Percentiles rank a stretch among this genome's conserved stretches.
Evolutionary conservation across 2,329 filamentous ascomycete species (phyloP).

Genomic region (Cryphonectria parasitica): DNA sequence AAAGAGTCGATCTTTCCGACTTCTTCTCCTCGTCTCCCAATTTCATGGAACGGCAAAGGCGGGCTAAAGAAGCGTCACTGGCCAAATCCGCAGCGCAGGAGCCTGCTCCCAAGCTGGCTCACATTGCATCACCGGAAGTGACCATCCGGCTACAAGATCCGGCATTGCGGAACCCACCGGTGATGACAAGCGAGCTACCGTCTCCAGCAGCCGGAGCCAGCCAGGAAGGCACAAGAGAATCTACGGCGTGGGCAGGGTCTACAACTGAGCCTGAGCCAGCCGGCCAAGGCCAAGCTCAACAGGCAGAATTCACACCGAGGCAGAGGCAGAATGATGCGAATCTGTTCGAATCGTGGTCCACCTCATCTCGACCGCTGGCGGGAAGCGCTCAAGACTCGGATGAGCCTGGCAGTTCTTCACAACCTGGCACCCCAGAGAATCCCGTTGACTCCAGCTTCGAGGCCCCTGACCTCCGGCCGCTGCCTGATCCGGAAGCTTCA

Average conservation of each 20-base stretch:
- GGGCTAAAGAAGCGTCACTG: constrained; percentile 21
- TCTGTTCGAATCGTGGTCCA: constrained; percentile 24
- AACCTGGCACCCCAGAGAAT: constrained; percentile 17
- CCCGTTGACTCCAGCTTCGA: constrained; percentile 41
- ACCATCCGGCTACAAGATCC: background rate
- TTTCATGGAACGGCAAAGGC: constrained; percentile 25
- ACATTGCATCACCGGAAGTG: constrained; percentile 5
- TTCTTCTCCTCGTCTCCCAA: constrained; percentile 61
- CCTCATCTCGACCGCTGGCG: constrained; percentile 19
- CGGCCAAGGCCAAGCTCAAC: background rate
- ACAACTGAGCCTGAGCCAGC: constrained; percentile 19
- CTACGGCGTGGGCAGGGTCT: constrained; percentile 1
- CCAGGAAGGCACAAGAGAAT: constrained; percentile 7
- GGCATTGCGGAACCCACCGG: background rate
- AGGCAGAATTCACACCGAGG: constrained; percentile 9
- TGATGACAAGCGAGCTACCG: constrained; percentile 13
- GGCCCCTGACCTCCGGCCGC: constrained; percentile 49
- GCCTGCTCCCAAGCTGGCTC: background rate
- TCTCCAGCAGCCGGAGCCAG: constrained; percentile 8
- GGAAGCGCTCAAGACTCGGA: constrained; percentile 14
- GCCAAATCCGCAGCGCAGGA: constrained; percentile 9
- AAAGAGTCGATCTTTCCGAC: constrained; percentile 52
- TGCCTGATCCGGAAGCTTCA: constrained; percentile 56
- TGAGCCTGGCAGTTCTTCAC: constrained; percentile 12
- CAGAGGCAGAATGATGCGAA: constrained; percentile 20